phyloP scores from a whole-genome alignment of 495 filamentous ascomycete species.

The Xylaria curta region DNA sequence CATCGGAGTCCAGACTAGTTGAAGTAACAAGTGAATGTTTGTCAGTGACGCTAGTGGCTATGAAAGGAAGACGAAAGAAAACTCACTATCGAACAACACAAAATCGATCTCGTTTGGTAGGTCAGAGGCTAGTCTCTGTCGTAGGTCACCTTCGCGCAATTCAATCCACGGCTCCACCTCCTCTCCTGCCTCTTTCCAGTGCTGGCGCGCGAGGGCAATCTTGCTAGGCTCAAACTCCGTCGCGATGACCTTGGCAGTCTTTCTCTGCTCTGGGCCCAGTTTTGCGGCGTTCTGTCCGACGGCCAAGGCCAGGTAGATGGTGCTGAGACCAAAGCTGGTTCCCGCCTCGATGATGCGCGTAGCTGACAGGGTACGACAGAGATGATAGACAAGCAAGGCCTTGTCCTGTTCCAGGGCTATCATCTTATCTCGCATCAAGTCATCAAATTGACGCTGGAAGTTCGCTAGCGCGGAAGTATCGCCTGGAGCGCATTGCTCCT shows the following conservation, averaged over 20 bases:
- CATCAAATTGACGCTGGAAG: constrained; percentile 18
- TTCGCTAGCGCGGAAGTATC: constrained; percentile 5
- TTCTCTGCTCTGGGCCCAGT: constrained; percentile 13
- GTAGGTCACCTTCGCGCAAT: constrained; percentile 59
- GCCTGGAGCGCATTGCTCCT: neutral
- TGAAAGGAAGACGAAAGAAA: neutral
- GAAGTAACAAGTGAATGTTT: constrained; percentile 6
- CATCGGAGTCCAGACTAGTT: constrained; percentile 60
- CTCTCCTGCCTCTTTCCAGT: constrained; percentile 56
- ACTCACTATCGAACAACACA: constrained; percentile 60
- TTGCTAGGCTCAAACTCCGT: constrained; percentile 61
- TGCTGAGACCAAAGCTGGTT: constrained; percentile 65
- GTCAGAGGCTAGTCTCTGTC: constrained; percentile 54
- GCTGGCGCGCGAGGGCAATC: constrained; percentile 49
- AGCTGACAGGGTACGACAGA: constrained; percentile 49
- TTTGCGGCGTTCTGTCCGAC: constrained; percentile 47
- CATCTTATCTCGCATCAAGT: constrained; percentile 44
- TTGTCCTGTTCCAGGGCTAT: constrained; percentile 62
- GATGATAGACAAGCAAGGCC: constrained; percentile 55
- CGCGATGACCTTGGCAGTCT: constrained; percentile 54
- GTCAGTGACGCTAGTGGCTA: neutral
- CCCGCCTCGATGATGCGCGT: constrained; percentile 62
- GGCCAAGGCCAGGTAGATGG: constrained; percentile 65
- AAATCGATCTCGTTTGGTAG: constrained; percentile 56
- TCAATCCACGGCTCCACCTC: constrained; percentile 55